These are phyloP conservation scores for Paecilomyces variotii DNA, from an alignment of 2,329 filamentous ascomycete genomes.

Conservation along the genomic window DNA sequence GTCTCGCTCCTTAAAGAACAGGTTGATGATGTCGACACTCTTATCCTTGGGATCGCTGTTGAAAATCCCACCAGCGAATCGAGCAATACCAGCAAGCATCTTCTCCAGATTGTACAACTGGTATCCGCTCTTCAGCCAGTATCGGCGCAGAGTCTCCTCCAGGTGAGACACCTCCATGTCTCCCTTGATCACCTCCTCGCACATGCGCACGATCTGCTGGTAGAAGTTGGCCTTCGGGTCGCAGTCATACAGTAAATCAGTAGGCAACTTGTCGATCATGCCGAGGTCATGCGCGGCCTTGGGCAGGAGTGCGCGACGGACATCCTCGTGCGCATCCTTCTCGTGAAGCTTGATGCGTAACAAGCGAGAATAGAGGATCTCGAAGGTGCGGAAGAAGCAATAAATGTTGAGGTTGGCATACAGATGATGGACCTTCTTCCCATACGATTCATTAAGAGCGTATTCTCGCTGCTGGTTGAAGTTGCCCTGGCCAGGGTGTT, in stretches of 20 bases:
- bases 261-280: conserved; percentile 67
- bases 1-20: conserved; percentile 75
- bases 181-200: conserved; percentile 76
- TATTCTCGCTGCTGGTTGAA: conserved; percentile 57
- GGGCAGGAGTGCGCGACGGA: conserved; percentile 61
- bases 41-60: conserved; percentile 85
- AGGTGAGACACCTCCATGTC: conserved; percentile 76
- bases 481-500: conserved; percentile 49
- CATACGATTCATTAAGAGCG: conserved; percentile 70
- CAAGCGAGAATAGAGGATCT: conserved; percentile 80
- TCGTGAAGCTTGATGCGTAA: conserved; percentile 75
- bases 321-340: conserved; percentile 62
- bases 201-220: conserved; percentile 72
- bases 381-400: conserved; percentile 89
- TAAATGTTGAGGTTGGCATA: conserved; percentile 89
- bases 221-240: conserved; percentile 66
- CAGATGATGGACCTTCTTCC: conserved; percentile 74
- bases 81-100: conserved; percentile 70
- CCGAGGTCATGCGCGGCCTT: conserved; percentile 81
- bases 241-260: conserved; percentile 65
- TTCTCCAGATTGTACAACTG: conserved; percentile 90
- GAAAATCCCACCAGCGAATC: conserved; percentile 74
- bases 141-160: conserved; percentile 84
- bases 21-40: conserved; percentile 78
- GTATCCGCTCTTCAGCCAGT: conserved; percentile 86